Percentiles rank a stretch among this genome's conserved stretches.
Evolutionary conservation across 139 green algal genomes (phyloP).

Genomic region (Chlorella sp.): DNA sequence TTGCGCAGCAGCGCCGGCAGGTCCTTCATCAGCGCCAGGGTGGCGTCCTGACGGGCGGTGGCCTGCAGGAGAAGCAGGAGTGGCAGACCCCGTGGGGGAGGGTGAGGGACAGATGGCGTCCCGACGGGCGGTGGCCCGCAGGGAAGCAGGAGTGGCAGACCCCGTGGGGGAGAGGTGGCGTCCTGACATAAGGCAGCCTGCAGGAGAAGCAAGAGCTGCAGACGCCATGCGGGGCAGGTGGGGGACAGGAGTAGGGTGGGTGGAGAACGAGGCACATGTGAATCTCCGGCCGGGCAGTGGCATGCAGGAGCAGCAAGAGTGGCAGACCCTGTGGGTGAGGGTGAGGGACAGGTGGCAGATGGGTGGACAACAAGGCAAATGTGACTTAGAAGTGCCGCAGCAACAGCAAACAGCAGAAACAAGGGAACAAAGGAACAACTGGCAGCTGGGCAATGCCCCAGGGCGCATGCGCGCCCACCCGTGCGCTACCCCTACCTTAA

Average conservation of each 20-base stretch:
- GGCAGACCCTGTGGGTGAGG: too few relatives aligned
- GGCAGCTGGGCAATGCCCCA: not conserved
- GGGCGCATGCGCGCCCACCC: not conserved
- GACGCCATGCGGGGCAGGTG: not conserved
- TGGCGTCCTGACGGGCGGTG: conserved; percentile 56
- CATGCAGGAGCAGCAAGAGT: too few relatives aligned
- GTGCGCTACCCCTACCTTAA: not conserved
- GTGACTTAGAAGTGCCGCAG: not conserved
- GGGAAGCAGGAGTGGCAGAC: not conserved
- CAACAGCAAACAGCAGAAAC: too few relatives aligned
- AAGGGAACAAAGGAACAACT: too few relatives aligned
- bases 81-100: not conserved
- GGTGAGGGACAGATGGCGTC: conserved; percentile 52
- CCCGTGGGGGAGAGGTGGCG: conserved; percentile 38
- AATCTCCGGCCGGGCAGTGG: too few relatives aligned
- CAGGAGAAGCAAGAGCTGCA: not conserved
- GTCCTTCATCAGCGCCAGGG: conserved; percentile 53
- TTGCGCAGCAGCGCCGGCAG: conserved; percentile 62
- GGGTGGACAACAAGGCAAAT: too few relatives aligned
- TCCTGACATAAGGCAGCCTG: conserved; percentile 48
- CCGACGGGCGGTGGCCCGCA: conserved; percentile 40
- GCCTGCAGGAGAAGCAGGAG: not conserved
- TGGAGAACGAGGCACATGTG: too few relatives aligned
- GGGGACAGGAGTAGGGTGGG: not conserved
- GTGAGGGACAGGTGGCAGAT: not conserved